phyloP scores from a whole-genome alignment of 75 land plant genomes.

The Sequoia sempervirens region DNA sequence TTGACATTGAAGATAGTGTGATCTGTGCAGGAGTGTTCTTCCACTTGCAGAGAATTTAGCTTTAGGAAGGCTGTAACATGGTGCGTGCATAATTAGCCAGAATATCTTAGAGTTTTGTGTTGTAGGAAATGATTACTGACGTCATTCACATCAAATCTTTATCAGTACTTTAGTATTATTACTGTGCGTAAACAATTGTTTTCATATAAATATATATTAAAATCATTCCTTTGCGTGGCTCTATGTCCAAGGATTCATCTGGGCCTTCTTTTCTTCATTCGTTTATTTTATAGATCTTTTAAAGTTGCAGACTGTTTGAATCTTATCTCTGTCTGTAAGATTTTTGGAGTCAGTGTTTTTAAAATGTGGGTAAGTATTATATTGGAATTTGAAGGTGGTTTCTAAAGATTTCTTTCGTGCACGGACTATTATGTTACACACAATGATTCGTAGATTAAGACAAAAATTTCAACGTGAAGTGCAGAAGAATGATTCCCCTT shows the following conservation, averaged over 20 bases:
- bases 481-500: background rate
- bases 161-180: background rate
- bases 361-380: background rate
- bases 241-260: background rate
- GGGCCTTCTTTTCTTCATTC: background rate
- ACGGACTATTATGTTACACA: background rate
- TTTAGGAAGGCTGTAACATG: background rate
- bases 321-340: background rate
- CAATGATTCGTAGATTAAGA: background rate
- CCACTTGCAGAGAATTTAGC: slow-evolving; percentile 4
- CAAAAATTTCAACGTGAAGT: background rate
- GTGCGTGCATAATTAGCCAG: background rate
- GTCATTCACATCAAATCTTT: background rate
- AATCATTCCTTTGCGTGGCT: background rate
- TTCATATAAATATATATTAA: background rate
- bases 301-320: background rate
- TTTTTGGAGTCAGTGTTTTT: background rate
- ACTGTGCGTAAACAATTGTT: background rate
- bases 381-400: background rate
- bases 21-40: background rate
- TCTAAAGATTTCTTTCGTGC: background rate
- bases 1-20: background rate
- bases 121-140: background rate
- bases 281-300: background rate
- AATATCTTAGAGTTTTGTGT: background rate